These are phyloP conservation scores for Sporisorium reilianum DNA, from an alignment of 1,284 basidiomycete species.

Conservation along the genomic window DNA sequence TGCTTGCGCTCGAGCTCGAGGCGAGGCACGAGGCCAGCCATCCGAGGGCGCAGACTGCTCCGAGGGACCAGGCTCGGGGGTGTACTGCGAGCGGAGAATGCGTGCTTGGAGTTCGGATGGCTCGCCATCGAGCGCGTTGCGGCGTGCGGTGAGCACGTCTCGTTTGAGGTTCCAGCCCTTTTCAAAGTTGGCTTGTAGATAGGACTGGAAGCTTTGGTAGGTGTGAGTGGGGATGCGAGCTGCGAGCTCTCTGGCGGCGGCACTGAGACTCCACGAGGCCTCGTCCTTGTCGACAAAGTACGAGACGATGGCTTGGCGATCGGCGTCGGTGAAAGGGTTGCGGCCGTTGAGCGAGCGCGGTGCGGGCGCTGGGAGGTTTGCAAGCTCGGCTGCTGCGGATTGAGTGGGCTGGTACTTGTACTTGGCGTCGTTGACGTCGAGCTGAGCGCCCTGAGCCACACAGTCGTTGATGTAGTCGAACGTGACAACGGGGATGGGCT, in stretches of 20 bases:
- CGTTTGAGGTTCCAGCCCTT: slow-evolving; percentile 39
- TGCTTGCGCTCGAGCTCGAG: neutral
- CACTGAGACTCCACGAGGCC: slow-evolving; percentile 49
- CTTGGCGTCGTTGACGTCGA: slow-evolving; percentile 26
- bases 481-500: slow-evolving; percentile 45
- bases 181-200: slow-evolving; percentile 48
- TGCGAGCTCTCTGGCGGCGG: slow-evolving; percentile 43
- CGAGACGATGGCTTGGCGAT: slow-evolving; percentile 36
- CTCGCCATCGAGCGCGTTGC: slow-evolving; percentile 20
- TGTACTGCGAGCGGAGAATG: slow-evolving; percentile 36
- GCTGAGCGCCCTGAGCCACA: slow-evolving; percentile 10
- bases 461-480: slow-evolving; percentile 34
- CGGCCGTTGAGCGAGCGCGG: slow-evolving; percentile 24
- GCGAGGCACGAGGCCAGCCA: slow-evolving; percentile 27
- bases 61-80: slow-evolving; percentile 20
- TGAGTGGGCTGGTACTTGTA: slow-evolving; percentile 24
- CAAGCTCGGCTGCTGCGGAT: slow-evolving; percentile 9
- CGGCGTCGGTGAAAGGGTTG: slow-evolving; percentile 36
- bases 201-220: slow-evolving; percentile 50
- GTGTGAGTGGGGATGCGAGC: slow-evolving; percentile 35
- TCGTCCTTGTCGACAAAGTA: slow-evolving; percentile 36
- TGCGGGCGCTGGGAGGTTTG: neutral
- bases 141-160: slow-evolving; percentile 20
- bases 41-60: slow-evolving; percentile 38
- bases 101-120: slow-evolving; percentile 36